Evolutionary conservation across 2,329 filamentous ascomycete genomes (phyloP), one percentile per base, ranked within the genome.

Genomic region (Diplodia intermedia): DNA sequence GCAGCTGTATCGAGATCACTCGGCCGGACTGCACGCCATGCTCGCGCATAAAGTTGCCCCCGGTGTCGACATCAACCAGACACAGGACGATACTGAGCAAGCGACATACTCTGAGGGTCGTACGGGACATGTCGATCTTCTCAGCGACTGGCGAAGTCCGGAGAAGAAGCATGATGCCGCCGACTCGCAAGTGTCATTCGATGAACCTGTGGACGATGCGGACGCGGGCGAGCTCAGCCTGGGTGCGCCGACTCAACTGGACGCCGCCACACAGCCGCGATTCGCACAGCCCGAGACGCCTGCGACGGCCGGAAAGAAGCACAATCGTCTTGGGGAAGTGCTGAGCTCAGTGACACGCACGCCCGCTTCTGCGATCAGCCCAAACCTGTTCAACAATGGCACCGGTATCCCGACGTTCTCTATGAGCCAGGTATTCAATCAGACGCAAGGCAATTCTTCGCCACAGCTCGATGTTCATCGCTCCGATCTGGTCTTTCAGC

Each of bases 371-470:
- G 72, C 71, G 4, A 71, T 79, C 43, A 72, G 77, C 4, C 76
- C 80, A 20, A 61, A 53, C 20, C 75, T 81, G 23, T 81, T 81
- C 71, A 76, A 73, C 14, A 71, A 74, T 40, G 74, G 70, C n/a
- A 72, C 75, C 7, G 75, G 76, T 20, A 75, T 69, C n/a, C 71
- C 73, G 52, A 61, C 70, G 2, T 76, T 84, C 74, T 82, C 79
- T 43, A 75, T 81, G 31, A 83, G 81, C 8, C 82, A 84, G 68
- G 74, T 80, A 14, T 84, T 83, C 71, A 76, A 80, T 61, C 78
- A 79, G 31, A 83, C 81, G 1, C 82, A 83, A 69, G 80, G 79
- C 26, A 76, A 75, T 20, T 83, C 82, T 0, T 83, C 82, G 29
- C 82, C 82, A 20, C 70, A 77, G 4, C 71, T 75, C 20, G 78